phyloP scores from a whole-genome alignment of 345 rosid genomes.

The Tarenaya hassleriana region DNA sequence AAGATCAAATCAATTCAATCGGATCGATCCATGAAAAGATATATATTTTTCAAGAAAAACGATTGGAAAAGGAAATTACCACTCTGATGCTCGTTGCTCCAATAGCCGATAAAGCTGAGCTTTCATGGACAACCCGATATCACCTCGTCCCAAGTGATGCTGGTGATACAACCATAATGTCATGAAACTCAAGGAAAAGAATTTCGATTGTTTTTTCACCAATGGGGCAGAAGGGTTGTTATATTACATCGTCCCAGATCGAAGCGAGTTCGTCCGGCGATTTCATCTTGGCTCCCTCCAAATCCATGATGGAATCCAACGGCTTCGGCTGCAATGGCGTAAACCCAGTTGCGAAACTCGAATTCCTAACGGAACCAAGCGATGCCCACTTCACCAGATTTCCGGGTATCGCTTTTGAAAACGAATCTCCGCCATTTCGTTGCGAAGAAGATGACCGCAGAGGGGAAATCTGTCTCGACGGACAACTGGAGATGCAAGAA shows the following conservation, averaged over 20 bases:
- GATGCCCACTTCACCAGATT: conserved; percentile 54
- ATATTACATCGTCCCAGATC: conserved; percentile 74
- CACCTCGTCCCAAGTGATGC: conserved; percentile 92
- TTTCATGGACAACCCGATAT: conserved; percentile 68
- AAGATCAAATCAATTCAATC: conserved; percentile 11
- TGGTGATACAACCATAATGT: conserved; percentile 24
- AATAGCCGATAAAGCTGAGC: conserved; percentile 63
- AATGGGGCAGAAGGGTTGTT: not conserved
- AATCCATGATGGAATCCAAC: conserved; percentile 80
- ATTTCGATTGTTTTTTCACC: too few relatives aligned
- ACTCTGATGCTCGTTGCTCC: conserved; percentile 73
- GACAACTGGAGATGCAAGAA: conserved; percentile 12
- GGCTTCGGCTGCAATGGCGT: conserved; percentile 76
- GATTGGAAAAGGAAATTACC: conserved; percentile 49
- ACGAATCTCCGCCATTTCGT: conserved; percentile 10
- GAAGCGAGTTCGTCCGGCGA: conserved; percentile 79
- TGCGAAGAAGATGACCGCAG: conserved; percentile 20
- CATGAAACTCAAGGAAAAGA: not conserved
- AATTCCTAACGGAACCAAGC: conserved; percentile 60
- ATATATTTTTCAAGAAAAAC: conserved; percentile 5
- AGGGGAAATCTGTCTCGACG: conserved; percentile 24
- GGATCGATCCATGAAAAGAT: not conserved
- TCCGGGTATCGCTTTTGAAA: conserved; percentile 37
- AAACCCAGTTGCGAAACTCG: conserved; percentile 78
- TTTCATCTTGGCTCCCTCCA: conserved; percentile 52